phyloP scores from a whole-genome alignment of 1,284 basidiomycete species.

The Amylostereum areolatum region DNA sequence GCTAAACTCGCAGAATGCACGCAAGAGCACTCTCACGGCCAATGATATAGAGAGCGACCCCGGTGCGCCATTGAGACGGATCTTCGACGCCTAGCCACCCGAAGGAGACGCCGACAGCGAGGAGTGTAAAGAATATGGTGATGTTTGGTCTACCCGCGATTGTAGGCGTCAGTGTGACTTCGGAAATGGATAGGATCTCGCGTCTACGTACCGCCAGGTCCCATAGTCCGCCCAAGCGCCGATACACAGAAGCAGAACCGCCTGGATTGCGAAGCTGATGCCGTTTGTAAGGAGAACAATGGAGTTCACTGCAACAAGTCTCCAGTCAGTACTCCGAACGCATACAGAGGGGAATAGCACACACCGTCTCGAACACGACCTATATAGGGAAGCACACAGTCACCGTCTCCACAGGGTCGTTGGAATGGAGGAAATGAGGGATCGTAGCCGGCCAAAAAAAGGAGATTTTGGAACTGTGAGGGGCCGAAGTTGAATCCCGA shows the following conservation, averaged over 20 bases:
- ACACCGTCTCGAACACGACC: constrained; percentile 56
- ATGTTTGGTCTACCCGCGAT: constrained; percentile 47
- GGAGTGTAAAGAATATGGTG: constrained; percentile 68
- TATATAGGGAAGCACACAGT: constrained; percentile 62
- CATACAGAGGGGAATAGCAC: constrained; percentile 16
- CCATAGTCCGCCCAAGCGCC: constrained; percentile 80
- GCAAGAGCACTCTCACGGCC: constrained; percentile 44
- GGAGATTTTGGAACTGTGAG: constrained; percentile 70
- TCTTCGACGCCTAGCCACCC: constrained; percentile 71
- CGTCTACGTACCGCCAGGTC: constrained; percentile 48
- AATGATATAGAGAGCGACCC: constrained; percentile 68
- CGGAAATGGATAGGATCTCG: neutral
- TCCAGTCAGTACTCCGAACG: neutral
- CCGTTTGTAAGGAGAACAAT: constrained; percentile 74
- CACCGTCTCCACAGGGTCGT: constrained; percentile 38
- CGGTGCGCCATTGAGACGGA: constrained; percentile 63
- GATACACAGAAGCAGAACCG: constrained; percentile 54
- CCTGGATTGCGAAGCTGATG: constrained; percentile 70
- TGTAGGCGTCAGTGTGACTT: neutral
- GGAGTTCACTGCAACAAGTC: constrained; percentile 51
- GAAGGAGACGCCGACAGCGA: constrained; percentile 66
- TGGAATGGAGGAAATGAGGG: constrained; percentile 51
- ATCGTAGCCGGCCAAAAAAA: constrained; percentile 68
- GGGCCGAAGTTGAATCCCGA: constrained; percentile 74
- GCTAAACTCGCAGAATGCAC: neutral